Conservation (phyloP, 2,329 filamentous ascomycete genomes). For the Pseudocercospora pini-densiflorae region DNA sequence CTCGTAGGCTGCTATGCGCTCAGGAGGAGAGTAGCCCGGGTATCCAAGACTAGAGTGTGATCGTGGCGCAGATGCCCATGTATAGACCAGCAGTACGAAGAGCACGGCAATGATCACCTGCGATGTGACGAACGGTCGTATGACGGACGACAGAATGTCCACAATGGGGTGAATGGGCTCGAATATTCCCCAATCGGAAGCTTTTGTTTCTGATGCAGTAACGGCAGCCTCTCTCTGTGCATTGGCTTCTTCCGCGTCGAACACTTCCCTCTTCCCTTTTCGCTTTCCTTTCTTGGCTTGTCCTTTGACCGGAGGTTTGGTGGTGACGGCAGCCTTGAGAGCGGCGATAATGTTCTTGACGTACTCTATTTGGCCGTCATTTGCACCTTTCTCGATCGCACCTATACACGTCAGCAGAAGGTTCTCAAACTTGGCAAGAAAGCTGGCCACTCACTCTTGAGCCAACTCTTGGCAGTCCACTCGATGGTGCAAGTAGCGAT, state of each 20-base stretch:
- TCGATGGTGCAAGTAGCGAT: constrained; percentile 90
- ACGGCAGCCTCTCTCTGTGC: constrained; percentile 39
- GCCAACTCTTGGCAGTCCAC: constrained; percentile 97
- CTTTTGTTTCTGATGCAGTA: constrained; percentile 39
- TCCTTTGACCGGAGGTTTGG: constrained; percentile 61
- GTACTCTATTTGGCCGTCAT: constrained; percentile 84
- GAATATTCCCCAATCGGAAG: constrained; percentile 73
- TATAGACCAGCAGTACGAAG: constrained; percentile 71
- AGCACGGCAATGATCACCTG: constrained; percentile 79
- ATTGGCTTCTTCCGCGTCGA: constrained; percentile 51
- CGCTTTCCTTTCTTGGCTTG: constrained; percentile 53
- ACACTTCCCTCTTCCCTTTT: constrained; percentile 55
- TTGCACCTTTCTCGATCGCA: constrained; percentile 93
- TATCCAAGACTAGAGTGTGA: constrained; percentile 44
- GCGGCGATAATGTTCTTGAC: constrained; percentile 78
- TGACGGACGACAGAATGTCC: constrained; percentile 70
- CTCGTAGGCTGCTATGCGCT: constrained; percentile 82
- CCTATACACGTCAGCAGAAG: constrained; percentile 55
- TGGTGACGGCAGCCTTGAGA: constrained; percentile 73
- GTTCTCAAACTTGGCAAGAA: not conserved
- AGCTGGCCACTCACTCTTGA: constrained; percentile 70
- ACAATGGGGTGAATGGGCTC: constrained; percentile 75
- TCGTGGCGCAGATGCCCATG: constrained; percentile 60
- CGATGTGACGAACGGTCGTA: constrained; percentile 73
- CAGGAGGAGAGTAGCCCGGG: constrained; percentile 54